Conservation (phyloP, 805 yeast genomes). For the Candida suzukii region DNA sequence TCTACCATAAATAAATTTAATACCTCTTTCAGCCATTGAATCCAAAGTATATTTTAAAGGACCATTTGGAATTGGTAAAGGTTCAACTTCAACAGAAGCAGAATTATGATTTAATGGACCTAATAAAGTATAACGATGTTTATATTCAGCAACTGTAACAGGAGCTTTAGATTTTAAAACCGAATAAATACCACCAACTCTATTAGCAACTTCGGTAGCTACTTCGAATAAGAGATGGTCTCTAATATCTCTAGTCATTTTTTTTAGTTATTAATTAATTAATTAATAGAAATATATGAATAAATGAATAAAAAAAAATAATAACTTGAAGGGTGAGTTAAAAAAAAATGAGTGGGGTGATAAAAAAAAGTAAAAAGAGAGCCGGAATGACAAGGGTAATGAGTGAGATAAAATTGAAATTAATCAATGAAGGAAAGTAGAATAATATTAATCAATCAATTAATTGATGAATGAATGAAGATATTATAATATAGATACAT, state of each 20-base stretch:
- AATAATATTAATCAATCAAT: too few relatives aligned
- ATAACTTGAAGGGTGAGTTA: too few relatives aligned
- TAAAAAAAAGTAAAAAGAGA: too few relatives aligned
- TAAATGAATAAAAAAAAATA: too few relatives aligned
- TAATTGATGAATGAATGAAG: too few relatives aligned
- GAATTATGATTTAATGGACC: conserved; percentile 78
- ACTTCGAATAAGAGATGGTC: conserved; percentile 87
- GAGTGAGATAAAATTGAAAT: too few relatives aligned
- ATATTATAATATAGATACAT: too few relatives aligned
- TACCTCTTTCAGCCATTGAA: conserved; percentile 77
- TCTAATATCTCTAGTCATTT: conserved; percentile 76
- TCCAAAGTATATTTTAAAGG: conserved; percentile 57
- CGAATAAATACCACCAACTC: conserved; percentile 97
- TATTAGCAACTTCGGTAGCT: conserved; percentile 95
- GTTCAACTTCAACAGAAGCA: conserved; percentile 79
- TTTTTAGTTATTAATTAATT: too few relatives aligned
- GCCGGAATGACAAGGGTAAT: too few relatives aligned
- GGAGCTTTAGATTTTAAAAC: conserved; percentile 96
- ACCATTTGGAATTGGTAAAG: conserved; percentile 40
- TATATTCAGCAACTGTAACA: conserved; percentile 88
- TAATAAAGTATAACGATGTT: conserved; percentile 74
- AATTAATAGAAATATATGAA: too few relatives aligned
- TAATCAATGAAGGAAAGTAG: too few relatives aligned
- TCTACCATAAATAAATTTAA: conserved; percentile 79
- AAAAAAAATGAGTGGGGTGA: too few relatives aligned